Evolutionary conservation across 2,329 filamentous ascomycete genomes (phyloP).

Genomic region (Trichoderma koningiopsis): DNA sequence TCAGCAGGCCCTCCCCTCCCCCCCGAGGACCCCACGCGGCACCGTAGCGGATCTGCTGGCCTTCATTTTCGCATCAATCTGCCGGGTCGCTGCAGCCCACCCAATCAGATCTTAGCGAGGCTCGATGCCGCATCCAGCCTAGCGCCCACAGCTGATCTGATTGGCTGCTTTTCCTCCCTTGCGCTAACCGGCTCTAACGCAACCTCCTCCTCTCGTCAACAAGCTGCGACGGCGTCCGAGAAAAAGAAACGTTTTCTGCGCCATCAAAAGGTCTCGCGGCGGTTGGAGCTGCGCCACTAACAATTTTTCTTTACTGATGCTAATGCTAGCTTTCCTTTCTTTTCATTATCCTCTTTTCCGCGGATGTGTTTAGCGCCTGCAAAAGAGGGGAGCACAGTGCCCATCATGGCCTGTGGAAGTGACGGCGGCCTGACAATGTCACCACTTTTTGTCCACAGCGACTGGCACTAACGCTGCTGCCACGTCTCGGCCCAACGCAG

Average conservation of each 20-base stretch:
- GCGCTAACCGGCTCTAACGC: slow-evolving; percentile 23
- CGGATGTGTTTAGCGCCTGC: background rate
- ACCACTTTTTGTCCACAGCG: slow-evolving; percentile 12
- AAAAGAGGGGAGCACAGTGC: slow-evolving; percentile 5
- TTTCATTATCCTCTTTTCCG: background rate
- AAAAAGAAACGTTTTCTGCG: slow-evolving; percentile 5
- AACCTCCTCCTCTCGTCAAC: slow-evolving; percentile 24
- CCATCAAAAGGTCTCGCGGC: background rate
- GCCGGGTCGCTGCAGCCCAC: slow-evolving; percentile 3
- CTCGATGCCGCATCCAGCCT: slow-evolving; percentile 9
- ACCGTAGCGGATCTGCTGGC: background rate
- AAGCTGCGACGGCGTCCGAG: slow-evolving; percentile 17
- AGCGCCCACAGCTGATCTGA: slow-evolving; percentile 9
- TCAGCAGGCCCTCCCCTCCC: background rate
- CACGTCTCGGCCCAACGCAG: slow-evolving; percentile 23
- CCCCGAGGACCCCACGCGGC: no score
- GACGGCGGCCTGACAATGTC: slow-evolving; percentile 20
- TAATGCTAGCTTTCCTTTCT: background rate
- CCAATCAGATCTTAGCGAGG: slow-evolving; percentile 6
- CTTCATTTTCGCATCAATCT: slow-evolving; percentile 1
- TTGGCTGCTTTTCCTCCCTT: slow-evolving; percentile 24
- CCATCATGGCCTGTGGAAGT: slow-evolving; percentile 10
- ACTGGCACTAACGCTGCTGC: slow-evolving; percentile 18
- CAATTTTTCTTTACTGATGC: background rate
- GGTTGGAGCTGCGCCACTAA: background rate